A percentile compares a stretch with the other conserved stretches of the same genome.
Evolutionary conservation across 805 yeast genomes (phyloP).

Genomic region (Schwanniomyces occidentalis): DNA sequence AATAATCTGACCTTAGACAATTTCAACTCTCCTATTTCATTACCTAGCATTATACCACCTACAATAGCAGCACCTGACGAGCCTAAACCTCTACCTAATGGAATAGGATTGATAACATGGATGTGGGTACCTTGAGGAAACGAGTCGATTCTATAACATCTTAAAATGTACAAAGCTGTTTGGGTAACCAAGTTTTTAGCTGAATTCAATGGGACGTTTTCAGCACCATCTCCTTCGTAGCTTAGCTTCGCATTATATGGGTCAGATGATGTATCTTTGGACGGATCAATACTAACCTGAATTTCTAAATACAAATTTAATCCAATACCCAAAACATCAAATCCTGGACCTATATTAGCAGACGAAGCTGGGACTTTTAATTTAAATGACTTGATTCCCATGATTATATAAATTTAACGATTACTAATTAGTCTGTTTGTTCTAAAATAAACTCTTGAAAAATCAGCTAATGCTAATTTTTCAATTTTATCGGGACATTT

Average conservation of each 20-base stretch:
- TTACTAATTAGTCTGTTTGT: too few relatives aligned
- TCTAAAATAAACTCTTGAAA: too few relatives aligned
- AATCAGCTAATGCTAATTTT: too few relatives aligned
- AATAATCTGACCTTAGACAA: slow-evolving; percentile 75
- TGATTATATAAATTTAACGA: too few relatives aligned
- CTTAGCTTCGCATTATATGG: slow-evolving; percentile 68
- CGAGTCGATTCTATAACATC: slow-evolving; percentile 71
- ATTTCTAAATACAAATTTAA: slow-evolving; percentile 72
- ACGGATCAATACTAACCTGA: slow-evolving; percentile 62
- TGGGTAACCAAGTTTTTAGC: slow-evolving; percentile 86
- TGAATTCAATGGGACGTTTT: slow-evolving; percentile 72
- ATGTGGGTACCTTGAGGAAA: slow-evolving; percentile 86
- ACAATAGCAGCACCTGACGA: slow-evolving; percentile 99
- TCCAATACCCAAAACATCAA: slow-evolving; percentile 94
- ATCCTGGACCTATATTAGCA: slow-evolving; percentile 98
- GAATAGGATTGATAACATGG: slow-evolving; percentile 86
- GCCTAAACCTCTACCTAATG: slow-evolving; percentile 95
- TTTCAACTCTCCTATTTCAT: slow-evolving; percentile 73
- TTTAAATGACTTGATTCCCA: slow-evolving; percentile 44
- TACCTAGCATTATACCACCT: slow-evolving; percentile 91
- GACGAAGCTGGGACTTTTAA: slow-evolving; percentile 93
- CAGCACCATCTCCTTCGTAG: slow-evolving; percentile 82
- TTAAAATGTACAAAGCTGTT: slow-evolving; percentile 86
- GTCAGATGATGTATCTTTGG: slow-evolving; percentile 49
- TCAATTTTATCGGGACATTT: too few relatives aligned